These are phyloP conservation scores for Eudorina sp. DNA, from an alignment of 139 green algal genomes.

Conservation along the genomic window DNA sequence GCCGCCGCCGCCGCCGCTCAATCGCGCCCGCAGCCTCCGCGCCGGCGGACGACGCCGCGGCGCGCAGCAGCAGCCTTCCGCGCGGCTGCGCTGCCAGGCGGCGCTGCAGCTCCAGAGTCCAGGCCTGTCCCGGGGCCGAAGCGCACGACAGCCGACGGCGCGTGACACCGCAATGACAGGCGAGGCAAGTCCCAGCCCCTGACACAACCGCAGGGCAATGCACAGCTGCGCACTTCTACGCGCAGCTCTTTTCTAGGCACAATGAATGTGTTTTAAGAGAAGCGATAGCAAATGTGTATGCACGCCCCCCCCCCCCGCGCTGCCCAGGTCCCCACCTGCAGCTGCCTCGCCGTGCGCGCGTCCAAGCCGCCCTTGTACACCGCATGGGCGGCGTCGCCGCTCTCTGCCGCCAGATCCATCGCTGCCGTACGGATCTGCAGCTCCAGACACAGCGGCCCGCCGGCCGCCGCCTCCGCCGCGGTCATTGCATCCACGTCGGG, in stretches of 20 bases:
- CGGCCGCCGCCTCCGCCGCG: background rate
- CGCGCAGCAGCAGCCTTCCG: constrained; percentile 36
- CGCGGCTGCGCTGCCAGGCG: constrained; percentile 5
- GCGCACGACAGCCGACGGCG: no score
- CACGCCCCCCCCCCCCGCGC: background rate
- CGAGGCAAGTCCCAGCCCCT: no score
- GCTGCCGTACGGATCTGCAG: constrained; percentile 82
- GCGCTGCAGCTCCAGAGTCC: constrained; percentile 65
- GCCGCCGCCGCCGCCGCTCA: background rate
- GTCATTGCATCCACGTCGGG: background rate
- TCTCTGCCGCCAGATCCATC: constrained; percentile 89
- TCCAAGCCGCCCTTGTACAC: constrained; percentile 93
- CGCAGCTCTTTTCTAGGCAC: no score
- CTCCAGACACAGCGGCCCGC: constrained; percentile 68
- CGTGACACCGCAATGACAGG: no score
- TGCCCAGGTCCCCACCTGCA: constrained; percentile 49
- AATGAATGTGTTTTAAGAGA: no score
- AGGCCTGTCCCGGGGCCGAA: constrained; percentile 30
- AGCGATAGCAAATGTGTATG: no score
- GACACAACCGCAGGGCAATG: no score
- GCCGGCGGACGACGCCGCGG: background rate
- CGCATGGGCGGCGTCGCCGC: constrained; percentile 84
- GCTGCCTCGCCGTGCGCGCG: constrained; percentile 62
- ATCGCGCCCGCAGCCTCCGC: background rate
- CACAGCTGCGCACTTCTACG: no score